Evolutionary conservation across 1,139 yeast genomes (phyloP).

Genomic region (Zygosaccharomyces sapae): DNA sequence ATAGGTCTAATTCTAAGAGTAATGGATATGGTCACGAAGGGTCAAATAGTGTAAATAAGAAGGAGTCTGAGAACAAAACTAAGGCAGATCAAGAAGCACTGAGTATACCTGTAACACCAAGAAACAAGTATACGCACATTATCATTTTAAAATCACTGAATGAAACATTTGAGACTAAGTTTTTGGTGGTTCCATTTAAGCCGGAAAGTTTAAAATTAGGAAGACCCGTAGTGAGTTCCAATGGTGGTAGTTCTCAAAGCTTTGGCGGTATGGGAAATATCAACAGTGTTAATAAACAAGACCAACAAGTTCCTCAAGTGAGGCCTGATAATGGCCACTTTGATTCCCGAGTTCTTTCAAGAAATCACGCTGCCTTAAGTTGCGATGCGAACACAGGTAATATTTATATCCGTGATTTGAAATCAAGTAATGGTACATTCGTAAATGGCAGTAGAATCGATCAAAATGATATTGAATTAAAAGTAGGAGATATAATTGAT

Average conservation of each 20-base stretch:
- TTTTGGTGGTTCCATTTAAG: slow-evolving; percentile 68
- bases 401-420: slow-evolving; percentile 76
- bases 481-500: slow-evolving; percentile 74
- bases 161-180: slow-evolving; percentile 76
- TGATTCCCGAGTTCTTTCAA: slow-evolving; percentile 85
- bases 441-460: slow-evolving; percentile 71
- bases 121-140: slow-evolving; percentile 40
- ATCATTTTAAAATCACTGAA: slow-evolving; percentile 72
- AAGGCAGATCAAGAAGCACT: slow-evolving; percentile 10
- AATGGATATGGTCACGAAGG: slow-evolving; percentile 23
- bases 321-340: slow-evolving; percentile 82
- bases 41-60: slow-evolving; percentile 2
- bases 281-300: slow-evolving; percentile 19
- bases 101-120: slow-evolving; percentile 21
- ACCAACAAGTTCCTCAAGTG: slow-evolving; percentile 36
- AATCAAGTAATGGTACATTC: slow-evolving; percentile 92
- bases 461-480: slow-evolving; percentile 52
- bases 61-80: slow-evolving; percentile 6
- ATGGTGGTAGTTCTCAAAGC: slow-evolving; percentile 38
- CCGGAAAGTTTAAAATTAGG: slow-evolving; percentile 89
- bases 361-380: slow-evolving; percentile 91
- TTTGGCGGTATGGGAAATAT: slow-evolving; percentile 13
- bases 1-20: slow-evolving; percentile 35
- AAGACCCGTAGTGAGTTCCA: slow-evolving; percentile 60
- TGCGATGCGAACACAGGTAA: slow-evolving; percentile 64